A percentile compares a stretch with the other conserved stretches of the same genome.
These are phyloP conservation scores for Venturia effusa DNA, from an alignment of 2,329 filamentous ascomycete species.

Conservation along the genomic window DNA sequence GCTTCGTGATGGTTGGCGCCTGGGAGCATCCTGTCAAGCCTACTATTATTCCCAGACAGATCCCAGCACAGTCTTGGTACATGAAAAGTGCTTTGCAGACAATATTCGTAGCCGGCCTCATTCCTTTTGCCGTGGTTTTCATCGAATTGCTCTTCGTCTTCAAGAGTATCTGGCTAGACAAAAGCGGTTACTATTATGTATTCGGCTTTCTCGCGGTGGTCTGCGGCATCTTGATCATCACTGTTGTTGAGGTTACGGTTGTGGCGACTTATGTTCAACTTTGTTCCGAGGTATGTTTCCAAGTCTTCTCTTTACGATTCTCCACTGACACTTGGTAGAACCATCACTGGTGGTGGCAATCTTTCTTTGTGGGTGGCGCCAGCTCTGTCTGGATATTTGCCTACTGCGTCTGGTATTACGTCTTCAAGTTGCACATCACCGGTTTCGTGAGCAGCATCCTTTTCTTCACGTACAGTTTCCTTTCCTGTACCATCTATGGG, in stretches of 20 bases:
- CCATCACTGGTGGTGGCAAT: conserved; percentile 89
- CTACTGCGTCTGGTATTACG: conserved; percentile 79
- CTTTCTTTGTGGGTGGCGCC: conserved; percentile 67
- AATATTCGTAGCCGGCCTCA: conserved; percentile 60
- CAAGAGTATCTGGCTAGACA: conserved; percentile 80
- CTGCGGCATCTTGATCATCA: conserved; percentile 59
- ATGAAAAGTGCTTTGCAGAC: conserved; percentile 48
- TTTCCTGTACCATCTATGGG: conserved; percentile 73
- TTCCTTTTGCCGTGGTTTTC: conserved; percentile 80
- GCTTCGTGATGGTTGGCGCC: conserved; percentile 52
- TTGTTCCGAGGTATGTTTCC: conserved; percentile 54
- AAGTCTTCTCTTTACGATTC: background rate
- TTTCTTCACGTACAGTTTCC: conserved; percentile 76
- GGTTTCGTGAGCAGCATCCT: conserved; percentile 70
- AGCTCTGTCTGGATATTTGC: conserved; percentile 72
- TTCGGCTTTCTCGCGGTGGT: conserved; percentile 77
- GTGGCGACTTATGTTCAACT: conserved; percentile 75
- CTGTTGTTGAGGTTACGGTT: conserved; percentile 72
- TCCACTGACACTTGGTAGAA: conserved; percentile 38
- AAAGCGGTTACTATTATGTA: conserved; percentile 84
- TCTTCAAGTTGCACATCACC: conserved; percentile 66
- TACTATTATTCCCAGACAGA: conserved; percentile 56
- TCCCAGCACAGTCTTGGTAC: conserved; percentile 70
- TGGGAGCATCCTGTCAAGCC: conserved; percentile 82
- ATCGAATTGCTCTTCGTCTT: conserved; percentile 82